Base-by-base conservation (phyloP, 2,329 filamentous ascomycete genomes). In the Pyricularia sp. region DNA sequence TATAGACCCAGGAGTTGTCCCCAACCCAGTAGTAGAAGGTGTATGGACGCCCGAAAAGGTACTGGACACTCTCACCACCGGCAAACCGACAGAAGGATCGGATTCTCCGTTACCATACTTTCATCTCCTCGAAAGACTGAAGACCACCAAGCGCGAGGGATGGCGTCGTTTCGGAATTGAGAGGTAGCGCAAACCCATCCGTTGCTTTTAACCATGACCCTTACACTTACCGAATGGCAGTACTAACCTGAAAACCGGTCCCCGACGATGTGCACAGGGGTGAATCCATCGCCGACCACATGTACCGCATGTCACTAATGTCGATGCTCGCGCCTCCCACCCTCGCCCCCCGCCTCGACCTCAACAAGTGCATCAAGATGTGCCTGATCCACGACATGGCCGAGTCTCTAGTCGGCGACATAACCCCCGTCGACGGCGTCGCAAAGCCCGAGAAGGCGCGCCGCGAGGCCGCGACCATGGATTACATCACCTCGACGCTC, bases 301-400 rank as follows among this genome's bases (percentile, higher is more conserved):
- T 99, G 95, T 99, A 98, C 81, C 93, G 95, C 81, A 99, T 99
- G 95, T 93, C 94, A 66, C 87, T 99, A 73, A 93, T 99, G 79
- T 93, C 92, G 72, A 92, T 99, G 89, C 87, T 97, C 72, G 93
- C 93, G 2, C 94, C 95, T 1, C 85, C 92, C 0, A 81, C 90
- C 1, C 86, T 97, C 12, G 84, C 88, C 2, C 80, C 87, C 0
- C 86, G 86, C 58, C 84, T 98, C 75, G 91, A 98, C 77, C 85
- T 97, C 58, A 80, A 86, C 30, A 90, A 89, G 73, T 99, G 95
- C 83, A 94, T 93, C 74, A 92, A 92, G 81, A 97, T 99, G 94
- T 94, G 93, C 30, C 85, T 99, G 42, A 84, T 99, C 64, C 95
- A 99, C 82, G 95, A 99, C 81, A 97, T 99, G 93, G 95, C 95